Evolutionary conservation across 352 stramenopile species (phyloP), one percentile per base, ranked within the genome.

Genomic region (Phytophthora ramorum): DNA sequence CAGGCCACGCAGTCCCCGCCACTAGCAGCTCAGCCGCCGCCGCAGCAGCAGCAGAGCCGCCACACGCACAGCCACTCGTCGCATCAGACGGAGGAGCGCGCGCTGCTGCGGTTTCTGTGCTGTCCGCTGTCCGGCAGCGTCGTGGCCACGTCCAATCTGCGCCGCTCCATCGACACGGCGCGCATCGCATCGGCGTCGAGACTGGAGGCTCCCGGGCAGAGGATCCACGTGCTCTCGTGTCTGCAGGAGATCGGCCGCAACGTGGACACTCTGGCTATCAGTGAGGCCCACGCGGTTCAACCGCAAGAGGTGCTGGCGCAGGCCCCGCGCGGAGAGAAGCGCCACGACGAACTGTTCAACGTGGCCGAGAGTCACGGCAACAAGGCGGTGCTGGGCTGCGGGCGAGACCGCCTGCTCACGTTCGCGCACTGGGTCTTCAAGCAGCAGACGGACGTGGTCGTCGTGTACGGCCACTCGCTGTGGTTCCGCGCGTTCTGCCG

Each of bases 221-320:
- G 78, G 51, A 90, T 97, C 46, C 79, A 95, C 66, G 84, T 97
- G 35, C 70, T 95, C 8, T 95, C 85, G 56, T 82, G 70, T 68
- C 71, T 97, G 16, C 89, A 97, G 51, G 88, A 97, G 69, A 86
- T 97, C 22, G 87, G 85, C 19, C 78, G 87, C 48, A 96, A 96
- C 73, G 77, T 95, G 7, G 89, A 97, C 64, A 94, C 87, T 22
- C 58, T 97, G 35, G 75, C 89, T n/a, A 77, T 93, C 35, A 91
- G 78, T 56, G 69, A 78, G 12, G 75, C 83, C 28, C 78, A 90
- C 34, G 28, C 58, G 1, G 59, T 88, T 7, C 60, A 73, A 16
- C 62, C 81, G 5, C 59, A 38, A 4, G 56, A 73, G 4, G 66
- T 76, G 37, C 49, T 89, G 9, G 56, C 67, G 7, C 50, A 64